Conservation (phyloP, 352 stramenopile species). For the Globisporangium okanoganense region DNA sequence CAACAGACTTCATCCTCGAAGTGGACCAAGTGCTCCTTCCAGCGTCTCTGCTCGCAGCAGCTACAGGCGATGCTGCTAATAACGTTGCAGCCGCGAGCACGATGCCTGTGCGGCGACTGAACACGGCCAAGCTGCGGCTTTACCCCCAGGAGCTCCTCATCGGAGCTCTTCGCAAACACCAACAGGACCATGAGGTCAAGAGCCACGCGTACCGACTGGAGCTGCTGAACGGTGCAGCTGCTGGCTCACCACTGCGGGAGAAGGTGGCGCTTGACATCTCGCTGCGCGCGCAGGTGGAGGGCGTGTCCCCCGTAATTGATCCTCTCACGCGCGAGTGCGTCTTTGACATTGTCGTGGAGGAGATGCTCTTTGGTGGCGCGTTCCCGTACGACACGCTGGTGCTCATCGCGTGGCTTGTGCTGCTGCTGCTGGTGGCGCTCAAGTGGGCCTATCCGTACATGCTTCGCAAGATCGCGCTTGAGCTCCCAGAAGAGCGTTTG, state of each 20-base stretch:
- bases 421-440: constrained; percentile 31
- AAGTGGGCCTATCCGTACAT: constrained; percentile 46
- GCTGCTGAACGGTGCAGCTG: constrained; percentile 3
- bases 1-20: constrained; percentile 48
- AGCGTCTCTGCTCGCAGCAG: constrained; percentile 5
- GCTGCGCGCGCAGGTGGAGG: constrained; percentile 46
- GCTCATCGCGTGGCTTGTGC: constrained; percentile 50
- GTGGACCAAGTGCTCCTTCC: constrained; percentile 32
- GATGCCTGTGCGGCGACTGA: constrained; percentile 37
- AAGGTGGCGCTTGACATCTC: constrained; percentile 36
- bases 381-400: constrained; percentile 52
- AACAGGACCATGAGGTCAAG: constrained; percentile 12
- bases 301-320: constrained; percentile 37
- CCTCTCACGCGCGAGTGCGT: constrained; percentile 39
- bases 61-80: not conserved
- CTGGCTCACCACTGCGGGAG: not conserved
- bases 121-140: constrained; percentile 67
- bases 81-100: constrained; percentile 5
- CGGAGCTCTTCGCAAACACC: constrained; percentile 17
- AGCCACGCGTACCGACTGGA: constrained; percentile 27
- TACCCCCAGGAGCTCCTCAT: constrained; percentile 36
- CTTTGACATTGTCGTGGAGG: constrained; percentile 74
- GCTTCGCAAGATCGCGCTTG: constrained; percentile 45
- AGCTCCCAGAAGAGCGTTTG: constrained; percentile 30
- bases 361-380: constrained; percentile 48